Evolutionary conservation across 2,329 filamentous ascomycete species (phyloP), one percentile per base, ranked within the genome.

Genomic region (Emericellopsis cladophorae): DNA sequence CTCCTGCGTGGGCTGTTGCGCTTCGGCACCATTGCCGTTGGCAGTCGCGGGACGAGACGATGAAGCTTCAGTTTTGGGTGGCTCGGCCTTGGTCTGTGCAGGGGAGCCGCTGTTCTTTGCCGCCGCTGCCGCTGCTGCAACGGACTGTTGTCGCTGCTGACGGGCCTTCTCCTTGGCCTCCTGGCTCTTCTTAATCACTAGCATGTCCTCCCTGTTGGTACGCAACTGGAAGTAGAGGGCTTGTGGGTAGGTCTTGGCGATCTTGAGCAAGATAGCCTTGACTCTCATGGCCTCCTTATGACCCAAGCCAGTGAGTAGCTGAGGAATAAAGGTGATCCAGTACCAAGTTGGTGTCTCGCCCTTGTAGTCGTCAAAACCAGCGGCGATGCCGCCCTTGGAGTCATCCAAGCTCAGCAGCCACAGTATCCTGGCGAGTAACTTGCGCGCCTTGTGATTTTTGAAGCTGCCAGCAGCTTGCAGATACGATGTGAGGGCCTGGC

Each of bases 301-400:
- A 2, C 85, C 86, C 39, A 98, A 71, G 40, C 90, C 92, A 35
- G 87, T 90, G 26, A 99, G 76, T 34, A 99, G 73, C 60, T 99
- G 92, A 15, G 92, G 92, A 47, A 99, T 96, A 58, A 94, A 98
- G 0, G 90, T 96, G 50, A 96, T 95, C 92, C 92, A 99, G 64
- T 96, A 98, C 92, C 92, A 99, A 11, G 94, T 87, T 1, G 89
- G 88, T 2, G 88, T 94, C 51, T 98, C 93, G 40, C 92, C 92
- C 67, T 96, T 95, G 66, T 92, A 98, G 50, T 90, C 86, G 48
- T 95, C 87, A 49, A 95, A 98, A 11, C 90, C 87, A 51, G 79
- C 72, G 1, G 86, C 83, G 45, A 98, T 81, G 31, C 76, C 81
- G 11, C 86, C 86, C 55, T 87, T 86, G 0, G 84, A 72, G 53